Base-by-base conservation (phyloP, 352 stramenopile genomes). In the Phytophthora pini region DNA sequence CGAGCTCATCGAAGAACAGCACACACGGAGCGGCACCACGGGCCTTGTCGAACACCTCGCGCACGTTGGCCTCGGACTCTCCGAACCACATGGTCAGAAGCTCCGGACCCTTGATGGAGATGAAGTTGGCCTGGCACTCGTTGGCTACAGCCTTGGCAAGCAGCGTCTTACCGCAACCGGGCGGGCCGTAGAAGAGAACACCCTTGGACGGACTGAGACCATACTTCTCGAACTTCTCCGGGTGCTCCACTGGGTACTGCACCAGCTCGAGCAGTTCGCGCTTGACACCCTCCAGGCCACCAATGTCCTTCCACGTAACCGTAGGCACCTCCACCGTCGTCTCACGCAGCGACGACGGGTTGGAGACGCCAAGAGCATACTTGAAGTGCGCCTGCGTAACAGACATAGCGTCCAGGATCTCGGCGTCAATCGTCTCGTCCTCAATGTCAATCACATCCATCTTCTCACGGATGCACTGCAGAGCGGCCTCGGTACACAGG, bases 361-460 rank as follows among this genome's bases (percentile, higher is more conserved):
- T 99, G 36, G 97, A 98, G 40, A 98, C 92, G 29, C 93, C 93
- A 15, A 99, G 78, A 1, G 98, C 98, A 84, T 99, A 98, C 78
- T 98, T 98, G 84, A 99, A 99, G 81, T 99, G 97, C 27, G 99
- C 97, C 80, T 99, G 91, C 44, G 90, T 99, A 31, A 99, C 97
- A 55, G 97, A 89, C 96, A 99, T 99, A 34, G 94, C 96, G 77
- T 99, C 97, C 62, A 99, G 87, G 52, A 99, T 98, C 76, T 99
- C 97, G 2, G 97, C 97, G 77, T 99, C 98, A 77, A 99, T 99
- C 49, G 89, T 94, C 62, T 99, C 98, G 56, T 99, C 97, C 68
- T 99, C 98, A 76, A 99, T 99, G 76, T 99, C 98, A 72, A 99
- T 99, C 53, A 99, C 89, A 77, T 99, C 98, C 98, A 99, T 99